These are phyloP conservation scores for Aspergillus pseudoterreus DNA, from an alignment of 2,329 filamentous ascomycete genomes.

Conservation along the genomic window DNA sequence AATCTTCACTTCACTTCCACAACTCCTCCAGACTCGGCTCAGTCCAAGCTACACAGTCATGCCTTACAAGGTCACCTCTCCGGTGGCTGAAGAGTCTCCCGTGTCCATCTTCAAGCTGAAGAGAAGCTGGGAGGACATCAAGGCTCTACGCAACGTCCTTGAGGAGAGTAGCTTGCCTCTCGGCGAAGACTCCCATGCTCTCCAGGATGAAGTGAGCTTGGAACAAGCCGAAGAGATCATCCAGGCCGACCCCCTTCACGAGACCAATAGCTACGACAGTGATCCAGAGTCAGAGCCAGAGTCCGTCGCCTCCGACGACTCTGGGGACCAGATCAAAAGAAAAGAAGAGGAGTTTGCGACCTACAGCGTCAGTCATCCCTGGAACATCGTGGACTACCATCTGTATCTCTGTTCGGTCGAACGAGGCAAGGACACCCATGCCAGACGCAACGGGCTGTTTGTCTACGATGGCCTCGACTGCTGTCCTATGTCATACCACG, in stretches of 20 bases:
- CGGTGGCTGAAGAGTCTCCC: neutral
- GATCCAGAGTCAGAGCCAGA: slow-evolving; percentile 1
- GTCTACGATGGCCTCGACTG: slow-evolving; percentile 25
- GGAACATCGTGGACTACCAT: slow-evolving; percentile 30
- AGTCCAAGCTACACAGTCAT: neutral
- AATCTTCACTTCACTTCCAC: too few species aligned
- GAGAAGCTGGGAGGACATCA: slow-evolving; percentile 12
- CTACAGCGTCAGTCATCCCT: slow-evolving; percentile 23
- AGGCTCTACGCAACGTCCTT: slow-evolving; percentile 3
- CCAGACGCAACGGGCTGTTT: slow-evolving; percentile 19
- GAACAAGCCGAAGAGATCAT: slow-evolving; percentile 2
- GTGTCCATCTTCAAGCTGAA: slow-evolving; percentile 17
- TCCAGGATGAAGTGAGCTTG: slow-evolving; percentile 2
- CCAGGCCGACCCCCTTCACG: neutral
- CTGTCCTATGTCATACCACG: slow-evolving; percentile 16
- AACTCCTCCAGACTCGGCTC: too few species aligned
- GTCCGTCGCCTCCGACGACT: slow-evolving; percentile 3
- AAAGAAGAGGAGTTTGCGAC: slow-evolving; percentile 3
- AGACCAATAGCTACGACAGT: slow-evolving; percentile 7
- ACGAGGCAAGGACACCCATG: slow-evolving; percentile 11
- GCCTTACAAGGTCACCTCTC: slow-evolving; percentile 5
- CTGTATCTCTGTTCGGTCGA: slow-evolving; percentile 29
- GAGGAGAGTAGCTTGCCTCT: neutral
- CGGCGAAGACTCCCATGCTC: neutral
- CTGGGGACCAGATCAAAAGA: neutral